These are phyloP conservation scores for Chloris gayana DNA, from an alignment of 176 grass and related monocot genomes.

Conservation along the genomic window DNA sequence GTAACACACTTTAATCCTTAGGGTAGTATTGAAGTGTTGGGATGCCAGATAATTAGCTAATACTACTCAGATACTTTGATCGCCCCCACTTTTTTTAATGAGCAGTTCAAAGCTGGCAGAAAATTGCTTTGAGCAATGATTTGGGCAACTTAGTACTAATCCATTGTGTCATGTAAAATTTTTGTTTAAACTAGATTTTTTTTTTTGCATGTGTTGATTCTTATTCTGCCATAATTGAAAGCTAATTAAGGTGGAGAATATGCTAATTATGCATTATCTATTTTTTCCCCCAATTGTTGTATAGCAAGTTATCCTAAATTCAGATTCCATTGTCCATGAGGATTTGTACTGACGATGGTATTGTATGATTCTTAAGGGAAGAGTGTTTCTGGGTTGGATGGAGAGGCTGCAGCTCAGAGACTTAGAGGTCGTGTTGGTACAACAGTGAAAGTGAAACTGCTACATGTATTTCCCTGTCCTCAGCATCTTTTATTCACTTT, in stretches of 20 bases:
- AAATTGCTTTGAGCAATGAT: background rate
- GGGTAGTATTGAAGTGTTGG: too few relatives aligned
- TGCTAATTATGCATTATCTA: background rate
- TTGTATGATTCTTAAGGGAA: slow-evolving; percentile 56
- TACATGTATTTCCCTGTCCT: slow-evolving; percentile 48
- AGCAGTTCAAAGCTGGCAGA: background rate
- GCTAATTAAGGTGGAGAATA: slow-evolving; percentile 51
- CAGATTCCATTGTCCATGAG: background rate
- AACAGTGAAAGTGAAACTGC: slow-evolving; percentile 82
- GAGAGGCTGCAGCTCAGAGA: slow-evolving; percentile 76
- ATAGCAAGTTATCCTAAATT: background rate
- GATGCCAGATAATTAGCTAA: too few relatives aligned
- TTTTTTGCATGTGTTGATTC: background rate
- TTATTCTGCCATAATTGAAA: background rate
- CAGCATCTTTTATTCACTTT: background rate
- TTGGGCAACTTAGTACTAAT: slow-evolving; percentile 1
- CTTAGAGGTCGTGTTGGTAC: slow-evolving; percentile 82
- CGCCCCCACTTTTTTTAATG: too few relatives aligned
- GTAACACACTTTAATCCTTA: background rate
- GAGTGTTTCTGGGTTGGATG: slow-evolving; percentile 67
- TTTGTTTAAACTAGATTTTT: background rate
- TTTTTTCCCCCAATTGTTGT: background rate
- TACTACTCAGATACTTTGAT: background rate
- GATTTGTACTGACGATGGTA: background rate
- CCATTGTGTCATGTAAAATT: background rate